These are phyloP conservation scores for Zygosaccharomyces sapae DNA, from an alignment of 1,139 yeast species.

Conservation along the genomic window DNA sequence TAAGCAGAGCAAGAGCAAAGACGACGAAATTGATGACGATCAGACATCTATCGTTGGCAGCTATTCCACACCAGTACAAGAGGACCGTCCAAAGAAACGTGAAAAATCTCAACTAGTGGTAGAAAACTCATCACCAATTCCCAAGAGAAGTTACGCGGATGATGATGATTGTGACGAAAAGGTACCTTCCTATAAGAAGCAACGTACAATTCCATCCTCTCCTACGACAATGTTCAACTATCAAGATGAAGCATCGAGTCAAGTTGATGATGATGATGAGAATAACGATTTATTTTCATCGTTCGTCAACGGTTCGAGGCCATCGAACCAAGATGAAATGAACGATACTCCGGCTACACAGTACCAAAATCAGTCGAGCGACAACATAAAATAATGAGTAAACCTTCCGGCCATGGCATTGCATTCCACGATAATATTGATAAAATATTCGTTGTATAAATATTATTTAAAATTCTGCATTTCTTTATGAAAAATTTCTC, in stretches of 20 bases:
- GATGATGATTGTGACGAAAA: conserved; percentile 15
- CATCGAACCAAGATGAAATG: conserved; percentile 13
- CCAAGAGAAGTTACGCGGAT: conserved; percentile 11
- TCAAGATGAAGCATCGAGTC: conserved; percentile 16
- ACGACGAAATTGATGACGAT: conserved; percentile 17
- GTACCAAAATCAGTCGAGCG: conserved; percentile 37
- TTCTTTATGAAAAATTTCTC: not conserved
- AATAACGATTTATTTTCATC: conserved; percentile 18
- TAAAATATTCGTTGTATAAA: conserved; percentile 3
- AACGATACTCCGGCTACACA: conserved; percentile 27
- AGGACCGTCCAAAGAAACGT: conserved; percentile 4
- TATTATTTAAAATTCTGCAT: conserved; percentile 4
- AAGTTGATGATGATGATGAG: conserved; percentile 7
- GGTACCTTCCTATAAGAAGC: conserved; percentile 21
- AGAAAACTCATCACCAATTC: conserved; percentile 16
- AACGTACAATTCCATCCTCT: conserved; percentile 33
- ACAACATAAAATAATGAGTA: conserved; percentile 11
- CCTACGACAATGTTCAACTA: conserved; percentile 34
- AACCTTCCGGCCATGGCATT: conserved; percentile 9
- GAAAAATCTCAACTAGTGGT: conserved; percentile 3
- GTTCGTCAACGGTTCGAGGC: conserved; percentile 38
- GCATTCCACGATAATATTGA: conserved; percentile 1
- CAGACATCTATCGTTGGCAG: conserved; percentile 19
- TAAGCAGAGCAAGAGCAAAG: conserved; percentile 4
- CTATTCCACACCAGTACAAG: conserved; percentile 18